Evolutionary conservation across 75 land plant genomes (phyloP), one percentile per base, ranked within the genome.

Genomic region (Azolla pinnata): DNA sequence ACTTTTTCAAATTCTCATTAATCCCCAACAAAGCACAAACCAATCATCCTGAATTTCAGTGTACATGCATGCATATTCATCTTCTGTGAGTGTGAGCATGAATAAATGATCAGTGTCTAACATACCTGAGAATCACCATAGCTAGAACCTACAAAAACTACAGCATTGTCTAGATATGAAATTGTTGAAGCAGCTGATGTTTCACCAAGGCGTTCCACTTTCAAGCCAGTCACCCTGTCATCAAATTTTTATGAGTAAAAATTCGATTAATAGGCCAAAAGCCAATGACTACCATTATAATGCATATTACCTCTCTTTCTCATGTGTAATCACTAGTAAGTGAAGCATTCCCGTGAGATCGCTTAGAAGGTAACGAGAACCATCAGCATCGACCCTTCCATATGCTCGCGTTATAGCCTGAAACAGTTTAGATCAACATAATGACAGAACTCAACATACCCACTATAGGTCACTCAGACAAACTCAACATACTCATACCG

Each of bases 351-450:
- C 99, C 57, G 75, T 66, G 72, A 91, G 88, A 55, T 95, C 97
- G 68, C 99, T 78, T 56, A 95, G 83, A 64, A 95, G 63, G 56
- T 90, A 95, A 19, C 99, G 75, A 54, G 99, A 95, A 31, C 99
- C 99, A 80, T 95, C 97, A 47, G 97, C 82, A 84, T 95, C 99
- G 54, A 95, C 97, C 53, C 86, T 78, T 30, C 99, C 99, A 72
- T 95, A 95, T 16, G 99, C 99, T 66, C 66, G 86, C 23, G 91
- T 95, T 44, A 95, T 86, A 17, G 99, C 87, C 99, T 95, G 63
- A 46, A 46, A 4, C n/a, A 4, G 14, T 38, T 14, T 14, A 38
- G 12, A 38, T n/a, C n/a, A n/a, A n/a, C n/a, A 4, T 46, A 4
- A 14, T 46, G 2, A 4, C 2, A 3, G 21, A 46, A 23, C 42